These are phyloP conservation scores for Nicotiana rustica DNA, from an alignment of 305 asterid species.

Conservation along the genomic window DNA sequence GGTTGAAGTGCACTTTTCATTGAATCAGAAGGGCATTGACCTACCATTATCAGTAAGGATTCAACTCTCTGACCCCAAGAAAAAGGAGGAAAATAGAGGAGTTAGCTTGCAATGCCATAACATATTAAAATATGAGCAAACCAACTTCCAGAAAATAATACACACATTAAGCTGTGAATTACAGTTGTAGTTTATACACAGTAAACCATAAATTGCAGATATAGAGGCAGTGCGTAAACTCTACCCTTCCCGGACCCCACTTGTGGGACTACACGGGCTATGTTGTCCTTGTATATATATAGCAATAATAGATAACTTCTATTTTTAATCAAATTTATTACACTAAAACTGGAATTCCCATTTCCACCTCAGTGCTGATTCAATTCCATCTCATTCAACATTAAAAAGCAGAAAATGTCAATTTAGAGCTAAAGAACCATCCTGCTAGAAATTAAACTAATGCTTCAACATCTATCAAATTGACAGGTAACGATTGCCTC, in stretches of 20 bases:
- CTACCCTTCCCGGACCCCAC: too few species aligned
- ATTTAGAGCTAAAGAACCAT: neutral
- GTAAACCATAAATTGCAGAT: neutral
- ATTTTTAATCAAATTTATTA: neutral
- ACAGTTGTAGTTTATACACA: neutral
- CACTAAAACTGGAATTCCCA: neutral
- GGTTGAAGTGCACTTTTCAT: slow-evolving; percentile 51
- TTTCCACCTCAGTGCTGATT: neutral
- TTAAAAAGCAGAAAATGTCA: neutral
- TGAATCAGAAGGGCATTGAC: slow-evolving; percentile 56
- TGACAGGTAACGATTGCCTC: neutral
- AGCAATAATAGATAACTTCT: neutral
- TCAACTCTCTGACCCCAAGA: slow-evolving; percentile 56
- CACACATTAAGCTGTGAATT: neutral
- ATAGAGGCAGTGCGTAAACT: neutral
- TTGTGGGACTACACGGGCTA: too few species aligned
- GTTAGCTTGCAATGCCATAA: neutral
- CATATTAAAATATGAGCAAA: neutral
- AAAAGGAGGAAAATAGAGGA: neutral
- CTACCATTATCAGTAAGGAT: slow-evolving; percentile 41
- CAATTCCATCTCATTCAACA: neutral
- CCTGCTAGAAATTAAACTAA: neutral
- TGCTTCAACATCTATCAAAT: neutral
- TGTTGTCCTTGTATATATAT: too few species aligned
- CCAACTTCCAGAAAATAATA: neutral